These are phyloP conservation scores for Ceratocystis alfenasii DNA, from an alignment of 2,329 filamentous ascomycete species.

Conservation along the genomic window DNA sequence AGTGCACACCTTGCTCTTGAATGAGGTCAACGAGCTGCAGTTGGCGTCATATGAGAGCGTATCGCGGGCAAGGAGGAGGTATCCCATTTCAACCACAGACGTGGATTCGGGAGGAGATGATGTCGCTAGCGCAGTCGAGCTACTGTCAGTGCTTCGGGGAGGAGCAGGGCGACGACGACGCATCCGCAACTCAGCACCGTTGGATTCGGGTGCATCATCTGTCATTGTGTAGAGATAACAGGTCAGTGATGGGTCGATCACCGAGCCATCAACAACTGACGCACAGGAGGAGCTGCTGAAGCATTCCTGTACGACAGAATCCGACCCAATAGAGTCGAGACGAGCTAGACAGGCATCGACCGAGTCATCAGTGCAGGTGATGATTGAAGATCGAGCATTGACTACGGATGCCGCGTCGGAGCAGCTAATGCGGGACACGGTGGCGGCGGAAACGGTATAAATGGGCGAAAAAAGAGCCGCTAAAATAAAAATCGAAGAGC, in stretches of 20 bases:
- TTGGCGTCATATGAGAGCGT: conserved; percentile 13
- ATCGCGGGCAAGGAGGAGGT: conserved; percentile 22
- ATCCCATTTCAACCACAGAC: conserved; percentile 22
- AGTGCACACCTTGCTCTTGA: conserved; percentile 29
- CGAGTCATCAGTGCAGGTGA: conserved; percentile 31
- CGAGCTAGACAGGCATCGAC: conserved; percentile 36
- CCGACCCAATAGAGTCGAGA: conserved; percentile 27
- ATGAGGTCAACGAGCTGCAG: conserved; percentile 24
- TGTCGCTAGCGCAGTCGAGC: neutral
- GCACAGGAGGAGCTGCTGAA: conserved; percentile 31
- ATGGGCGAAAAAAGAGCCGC: conserved; percentile 28
- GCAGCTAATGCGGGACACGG: conserved; percentile 27
- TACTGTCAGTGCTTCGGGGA: conserved; percentile 13
- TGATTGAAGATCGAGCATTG: conserved; percentile 34
- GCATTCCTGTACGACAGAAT: conserved; percentile 32
- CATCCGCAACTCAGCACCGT: conserved; percentile 16
- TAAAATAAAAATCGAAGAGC: conserved; percentile 16
- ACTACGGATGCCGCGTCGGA: conserved; percentile 23
- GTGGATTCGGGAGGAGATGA: conserved; percentile 8
- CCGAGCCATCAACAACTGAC: conserved; percentile 26
- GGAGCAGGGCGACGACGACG: conserved; percentile 18
- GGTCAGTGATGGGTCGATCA: conserved; percentile 27
- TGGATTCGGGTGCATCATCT: conserved; percentile 8
- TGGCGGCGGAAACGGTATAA: conserved; percentile 30
- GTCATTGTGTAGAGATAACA: conserved; percentile 29